Base-by-base conservation (phyloP, 768 basidiomycete species). In the Hemileccinum impolitum region DNA sequence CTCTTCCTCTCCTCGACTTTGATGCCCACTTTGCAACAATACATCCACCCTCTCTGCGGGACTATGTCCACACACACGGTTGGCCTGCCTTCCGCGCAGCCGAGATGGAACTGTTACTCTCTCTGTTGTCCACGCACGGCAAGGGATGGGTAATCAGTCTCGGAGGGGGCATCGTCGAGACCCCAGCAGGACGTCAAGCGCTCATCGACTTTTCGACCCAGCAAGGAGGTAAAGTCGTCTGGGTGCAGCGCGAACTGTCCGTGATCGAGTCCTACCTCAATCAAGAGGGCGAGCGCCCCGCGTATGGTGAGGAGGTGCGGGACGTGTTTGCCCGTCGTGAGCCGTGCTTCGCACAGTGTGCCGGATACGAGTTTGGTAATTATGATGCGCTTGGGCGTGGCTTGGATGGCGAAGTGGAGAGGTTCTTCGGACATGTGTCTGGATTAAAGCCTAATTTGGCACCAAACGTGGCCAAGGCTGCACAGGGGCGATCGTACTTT, bases 121-220 rank as follows among this genome's bases (percentile, higher is more conserved):
- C 89, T 35, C 74, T 96, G 35, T 73, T 95, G 35, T 60, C 68
- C 15, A 71, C 74, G 12, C 74, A 80, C 44, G 70, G 76, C 36
- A 70, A 76, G 5, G 72, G 75, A 0, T 83, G 92, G 66, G 76
- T 97, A 46, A 80, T 98, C 65, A 92, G 89, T 55, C 82, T 96
- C 17, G 95, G 96, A 3, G 96, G 96, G 4, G 95, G 95, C 1
- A 84, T 98, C 49, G 91, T 98, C 26, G 95, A 99, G 69, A 89
- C 84, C 0, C 76, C 84, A 1, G 77, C 74, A 36, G 87, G 91
- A 12, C 75, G 94, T 26, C 74, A 87, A 15, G 60, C 90, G 4
- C 74, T 99, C 51, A 77, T 83, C 65, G 68, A 75, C 15, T 94
- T 90, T 64, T 75, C 75, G 26, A 69, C 68, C 28, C 73, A 64